These are phyloP conservation scores for Quercus mongolica DNA, from an alignment of 306 rosid species.

Conservation along the genomic window DNA sequence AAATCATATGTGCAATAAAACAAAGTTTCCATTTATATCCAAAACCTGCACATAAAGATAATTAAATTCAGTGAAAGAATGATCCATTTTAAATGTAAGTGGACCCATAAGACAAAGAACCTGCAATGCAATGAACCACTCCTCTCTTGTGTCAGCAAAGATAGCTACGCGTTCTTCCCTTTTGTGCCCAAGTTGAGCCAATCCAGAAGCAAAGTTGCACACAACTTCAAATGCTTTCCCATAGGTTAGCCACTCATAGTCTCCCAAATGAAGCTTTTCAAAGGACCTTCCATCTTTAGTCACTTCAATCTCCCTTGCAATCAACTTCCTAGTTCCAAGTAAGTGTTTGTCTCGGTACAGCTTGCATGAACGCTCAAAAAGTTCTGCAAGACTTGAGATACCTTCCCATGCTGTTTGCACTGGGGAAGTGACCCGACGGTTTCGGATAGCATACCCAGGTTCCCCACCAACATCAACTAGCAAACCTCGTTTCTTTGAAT, in stretches of 20 bases:
- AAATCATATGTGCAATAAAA: not conserved
- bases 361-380: constrained; percentile 70
- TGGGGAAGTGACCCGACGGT: constrained; percentile 39
- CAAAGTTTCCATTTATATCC: not conserved
- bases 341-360: constrained; percentile 37
- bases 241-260: constrained; percentile 77
- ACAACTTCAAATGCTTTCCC: constrained; percentile 63
- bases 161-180: constrained; percentile 79
- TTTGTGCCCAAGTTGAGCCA: constrained; percentile 59
- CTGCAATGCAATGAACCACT: constrained; percentile 96
- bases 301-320: constrained; percentile 55
- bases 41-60: not conserved
- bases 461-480: constrained; percentile 66
- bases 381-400: constrained; percentile 72
- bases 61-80: not conserved
- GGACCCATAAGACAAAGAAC: constrained; percentile 32
- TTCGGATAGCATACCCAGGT: constrained; percentile 59
- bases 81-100: not conserved
- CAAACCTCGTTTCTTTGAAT: constrained; percentile 57
- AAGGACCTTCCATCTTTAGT: constrained; percentile 60
- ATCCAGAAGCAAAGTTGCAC: constrained; percentile 70
- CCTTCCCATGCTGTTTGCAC: constrained; percentile 72
- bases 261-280: constrained; percentile 89
- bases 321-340: constrained; percentile 78
- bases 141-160: constrained; percentile 87